These are phyloP conservation scores for Trypanosoma caninum DNA, from an alignment of 208 protist genomes.

Conservation along the genomic window DNA sequence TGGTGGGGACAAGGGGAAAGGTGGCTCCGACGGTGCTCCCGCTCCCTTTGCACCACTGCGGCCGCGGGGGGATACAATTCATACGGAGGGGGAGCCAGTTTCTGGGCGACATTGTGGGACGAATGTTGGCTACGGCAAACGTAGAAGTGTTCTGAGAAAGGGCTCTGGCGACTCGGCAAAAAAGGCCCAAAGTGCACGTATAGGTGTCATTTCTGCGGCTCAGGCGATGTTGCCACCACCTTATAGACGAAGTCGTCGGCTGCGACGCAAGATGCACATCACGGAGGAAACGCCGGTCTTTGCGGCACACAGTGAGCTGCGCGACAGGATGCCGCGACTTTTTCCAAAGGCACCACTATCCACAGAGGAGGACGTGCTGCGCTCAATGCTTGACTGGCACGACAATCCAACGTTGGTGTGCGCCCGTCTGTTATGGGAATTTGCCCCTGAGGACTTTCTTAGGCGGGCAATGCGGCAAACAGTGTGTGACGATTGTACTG, in stretches of 20 bases:
- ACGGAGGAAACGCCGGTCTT: slow-evolving; percentile 58
- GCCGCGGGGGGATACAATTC: too few species aligned
- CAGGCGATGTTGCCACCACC: slow-evolving; percentile 45
- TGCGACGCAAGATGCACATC: slow-evolving; percentile 33
- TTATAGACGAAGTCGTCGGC: slow-evolving; percentile 50
- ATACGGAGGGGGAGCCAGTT: background rate
- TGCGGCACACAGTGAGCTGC: slow-evolving; percentile 51
- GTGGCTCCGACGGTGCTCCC: background rate
- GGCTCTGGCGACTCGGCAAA: slow-evolving; percentile 1
- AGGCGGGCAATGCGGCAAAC: slow-evolving; percentile 24
- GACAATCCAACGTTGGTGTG: slow-evolving; percentile 60
- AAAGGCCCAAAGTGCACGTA: slow-evolving; percentile 10
- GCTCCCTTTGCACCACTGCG: too few species aligned
- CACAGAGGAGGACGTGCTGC: slow-evolving; percentile 68
- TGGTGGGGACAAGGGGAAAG: background rate
- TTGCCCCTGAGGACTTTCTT: slow-evolving; percentile 51
- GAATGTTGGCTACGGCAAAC: background rate
- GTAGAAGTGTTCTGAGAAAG: background rate
- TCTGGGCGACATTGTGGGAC: background rate
- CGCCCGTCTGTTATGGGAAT: slow-evolving; percentile 74
- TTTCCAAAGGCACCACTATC: slow-evolving; percentile 61
- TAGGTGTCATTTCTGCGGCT: slow-evolving; percentile 42
- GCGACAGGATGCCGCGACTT: slow-evolving; percentile 22
- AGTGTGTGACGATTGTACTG: too few species aligned
- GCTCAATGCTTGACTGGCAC: slow-evolving; percentile 61